These are phyloP conservation scores for Acer campestre DNA, from an alignment of 345 rosid genomes.

Conservation along the genomic window DNA sequence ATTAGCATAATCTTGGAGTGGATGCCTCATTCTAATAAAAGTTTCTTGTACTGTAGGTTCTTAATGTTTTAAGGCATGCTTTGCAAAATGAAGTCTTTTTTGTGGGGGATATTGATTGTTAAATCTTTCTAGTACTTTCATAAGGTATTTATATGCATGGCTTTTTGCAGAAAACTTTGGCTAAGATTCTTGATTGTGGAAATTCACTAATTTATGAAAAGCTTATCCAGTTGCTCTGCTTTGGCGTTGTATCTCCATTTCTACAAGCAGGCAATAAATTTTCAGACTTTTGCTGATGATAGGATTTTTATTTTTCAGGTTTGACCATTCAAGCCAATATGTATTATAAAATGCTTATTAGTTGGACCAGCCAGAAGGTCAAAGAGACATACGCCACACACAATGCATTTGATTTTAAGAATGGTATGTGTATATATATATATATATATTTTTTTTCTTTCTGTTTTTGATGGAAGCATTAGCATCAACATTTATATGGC, in stretches of 20 bases:
- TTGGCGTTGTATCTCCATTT: background rate
- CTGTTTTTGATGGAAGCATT: background rate
- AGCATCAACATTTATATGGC: background rate
- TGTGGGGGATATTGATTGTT: background rate
- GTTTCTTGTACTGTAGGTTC: background rate
- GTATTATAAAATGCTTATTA: slow-evolving; percentile 95
- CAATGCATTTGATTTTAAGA: slow-evolving; percentile 90
- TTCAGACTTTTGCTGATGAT: slow-evolving; percentile 11
- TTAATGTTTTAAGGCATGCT: background rate
- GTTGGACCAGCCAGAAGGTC: slow-evolving; percentile 96
- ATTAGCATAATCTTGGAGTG: background rate
- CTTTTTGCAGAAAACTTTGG: slow-evolving; percentile 2
- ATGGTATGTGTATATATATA: slow-evolving; percentile 46
- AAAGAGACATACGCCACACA: slow-evolving; percentile 67
- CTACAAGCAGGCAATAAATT: background rate
- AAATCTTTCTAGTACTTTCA: background rate
- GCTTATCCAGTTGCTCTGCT: background rate
- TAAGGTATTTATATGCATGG: background rate
- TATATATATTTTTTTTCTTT: background rate
- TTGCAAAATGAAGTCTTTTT: background rate
- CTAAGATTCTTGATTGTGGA: background rate
- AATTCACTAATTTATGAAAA: background rate
- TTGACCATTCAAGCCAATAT: slow-evolving; percentile 96
- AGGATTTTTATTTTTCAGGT: slow-evolving; percentile 51
- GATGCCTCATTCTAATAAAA: background rate